Percentiles rank a stretch among this genome's conserved stretches.
Conservation (phyloP, 2,329 filamentous ascomycete genomes). For the Periconia macrospinosa region DNA sequence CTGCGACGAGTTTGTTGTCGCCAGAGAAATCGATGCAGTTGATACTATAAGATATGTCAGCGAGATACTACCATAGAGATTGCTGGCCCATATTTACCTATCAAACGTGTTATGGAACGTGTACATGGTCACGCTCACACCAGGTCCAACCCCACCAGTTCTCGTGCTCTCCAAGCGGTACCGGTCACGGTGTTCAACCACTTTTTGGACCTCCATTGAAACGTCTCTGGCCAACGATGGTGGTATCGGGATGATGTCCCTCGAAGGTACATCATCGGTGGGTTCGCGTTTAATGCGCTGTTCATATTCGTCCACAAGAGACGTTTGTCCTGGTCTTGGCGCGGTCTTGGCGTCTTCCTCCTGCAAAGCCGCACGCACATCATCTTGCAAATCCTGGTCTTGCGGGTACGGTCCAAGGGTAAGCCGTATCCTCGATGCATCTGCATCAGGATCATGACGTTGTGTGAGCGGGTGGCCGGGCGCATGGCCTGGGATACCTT, state of each 20-base stretch:
- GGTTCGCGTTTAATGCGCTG: constrained; percentile 87
- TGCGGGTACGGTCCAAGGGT: constrained; percentile 81
- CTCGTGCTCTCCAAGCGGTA: constrained; percentile 79
- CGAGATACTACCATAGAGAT: neutral
- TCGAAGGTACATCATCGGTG: constrained; percentile 76
- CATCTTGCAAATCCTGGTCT: constrained; percentile 78
- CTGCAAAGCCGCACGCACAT: constrained; percentile 83
- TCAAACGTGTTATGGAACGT: constrained; percentile 97
- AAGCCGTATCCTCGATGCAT: constrained; percentile 57
- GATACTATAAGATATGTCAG: constrained; percentile 57
- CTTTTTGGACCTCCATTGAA: constrained; percentile 88
- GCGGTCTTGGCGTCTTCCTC: constrained; percentile 81
- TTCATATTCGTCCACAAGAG: constrained; percentile 85
- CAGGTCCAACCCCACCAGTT: constrained; percentile 79
- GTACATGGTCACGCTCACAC: constrained; percentile 92
- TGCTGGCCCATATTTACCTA: constrained; percentile 60
- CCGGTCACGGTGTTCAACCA: constrained; percentile 88
- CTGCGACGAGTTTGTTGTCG: constrained; percentile 83
- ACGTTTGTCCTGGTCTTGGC: constrained; percentile 69
- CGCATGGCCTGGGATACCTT: constrained; percentile 69
- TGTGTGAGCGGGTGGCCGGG: constrained; percentile 65
- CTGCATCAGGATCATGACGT: constrained; percentile 60
- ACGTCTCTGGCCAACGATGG: constrained; percentile 88
- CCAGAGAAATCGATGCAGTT: constrained; percentile 96
- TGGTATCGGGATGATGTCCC: constrained; percentile 81